Evolutionary conservation across 1,284 basidiomycete species (phyloP), one percentile per base, ranked within the genome.

Genomic region (Pascua sp.): DNA sequence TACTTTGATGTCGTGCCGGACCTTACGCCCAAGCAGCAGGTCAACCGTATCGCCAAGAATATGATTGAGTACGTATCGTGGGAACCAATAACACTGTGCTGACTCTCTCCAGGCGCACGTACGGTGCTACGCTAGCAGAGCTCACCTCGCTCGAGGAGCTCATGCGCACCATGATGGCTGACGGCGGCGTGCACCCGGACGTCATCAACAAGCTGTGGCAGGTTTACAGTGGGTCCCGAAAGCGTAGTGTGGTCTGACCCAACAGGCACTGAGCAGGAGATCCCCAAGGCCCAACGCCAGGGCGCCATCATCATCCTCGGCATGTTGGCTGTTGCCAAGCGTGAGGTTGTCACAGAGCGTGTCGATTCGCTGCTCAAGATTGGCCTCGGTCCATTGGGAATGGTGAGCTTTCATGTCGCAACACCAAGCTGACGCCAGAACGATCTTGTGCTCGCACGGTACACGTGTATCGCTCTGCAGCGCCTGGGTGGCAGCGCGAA

Each of bases 31-130:
- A 92, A 92, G 73, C 86, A 87, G 59, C 91, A 97, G 72, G 84
- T 96, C 56, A 93, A 86, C 65, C 82, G 92, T n/a, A 95, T 98
- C 49, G 85, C 94, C n/a, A 93, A 92, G 78, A 97, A 98, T 74
- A 91, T 98, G 86, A 91, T 98, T 53, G 89, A 94, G 92, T 93
- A 56, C 52, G 87, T 80, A 17, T 15, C 3, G 8, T 2, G 0
- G n/a, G 2, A 2, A 32, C 3, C 7, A 4, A 7, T 32, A 32
- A 8, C 3, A 13, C 4, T 2, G 24, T 49, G 53, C 36, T 50
- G 41, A 44, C 36, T 45, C 24, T 32, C 7, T 50, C 1, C 64
- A 94, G 91, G 71, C 81, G 88, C 48, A 96, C 93, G 0, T 93
- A 91, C 68, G 84, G 88, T 36, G 90, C 94, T 1, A 95, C 93